Evolutionary conservation across 768 basidiomycete genomes (phyloP), one percentile per base, ranked within the genome.

Genomic region (Boletus sensibilis): DNA sequence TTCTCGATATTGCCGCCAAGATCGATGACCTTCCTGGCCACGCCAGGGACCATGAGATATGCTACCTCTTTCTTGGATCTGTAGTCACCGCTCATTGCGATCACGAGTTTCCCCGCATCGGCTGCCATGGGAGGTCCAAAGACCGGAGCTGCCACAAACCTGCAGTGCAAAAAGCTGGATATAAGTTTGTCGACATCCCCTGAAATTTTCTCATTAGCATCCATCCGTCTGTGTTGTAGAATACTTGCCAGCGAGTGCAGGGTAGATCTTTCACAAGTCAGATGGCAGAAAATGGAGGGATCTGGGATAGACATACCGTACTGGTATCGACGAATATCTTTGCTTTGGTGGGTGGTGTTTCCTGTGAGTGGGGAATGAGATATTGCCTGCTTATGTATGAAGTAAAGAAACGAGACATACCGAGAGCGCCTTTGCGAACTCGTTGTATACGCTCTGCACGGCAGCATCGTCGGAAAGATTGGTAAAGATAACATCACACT

Each of bases 301-400:
- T 29, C 14, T 42, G 31, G 31, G 34, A 27, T 27, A 52, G n/a
- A 74, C 84, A 54, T 52, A 91, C 90, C 3, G 92, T 95, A 72
- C 85, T 86, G 13, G 88, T 92, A 62, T 95, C 92, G 33, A 93
- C 86, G 60, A 94, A 92, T 44, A 92, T 88, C 68, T 86, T 93
- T 61, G 76, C 71, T 65, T 74, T 78, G 8, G 76, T 67, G 1
- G 80, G 76, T 31, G 78, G 76, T 21, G 65, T 62, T 62, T 65
- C 65, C 75, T 84, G 18, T 14, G 37, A 58, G 56, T 14, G 35
- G 44, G 5, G 14, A 53, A 64, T 60, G 33, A n/a, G 38, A 25
- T 49, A 9, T 4, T 18, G 12, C 25, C 20, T 33, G 23, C 14
- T 34, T 45, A 51, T 47, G 37, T 50, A 13, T 13, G 11, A 55